Conservation (phyloP, 371 early-diverging fungal species). For the Rhizopus arrhizus region DNA sequence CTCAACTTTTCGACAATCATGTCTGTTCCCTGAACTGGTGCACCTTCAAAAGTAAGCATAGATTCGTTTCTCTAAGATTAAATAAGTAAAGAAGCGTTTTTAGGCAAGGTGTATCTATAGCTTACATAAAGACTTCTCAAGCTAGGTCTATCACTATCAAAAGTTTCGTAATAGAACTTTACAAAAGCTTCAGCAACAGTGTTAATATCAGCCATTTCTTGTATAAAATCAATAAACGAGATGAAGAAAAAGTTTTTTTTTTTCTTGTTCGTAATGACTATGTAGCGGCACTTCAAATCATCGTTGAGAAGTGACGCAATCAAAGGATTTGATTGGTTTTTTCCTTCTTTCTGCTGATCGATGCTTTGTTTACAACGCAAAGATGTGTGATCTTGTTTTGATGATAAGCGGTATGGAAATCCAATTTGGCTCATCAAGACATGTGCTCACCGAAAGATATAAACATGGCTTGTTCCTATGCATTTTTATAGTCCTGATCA, state of each 20-base stretch:
- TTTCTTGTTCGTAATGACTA: not conserved
- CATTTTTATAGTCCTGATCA: too few species aligned
- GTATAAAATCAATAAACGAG: not conserved
- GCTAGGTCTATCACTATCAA: slow-evolving; percentile 66
- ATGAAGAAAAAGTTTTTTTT: slow-evolving; percentile 10
- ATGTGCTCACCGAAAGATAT: too few species aligned
- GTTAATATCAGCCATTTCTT: slow-evolving; percentile 32
- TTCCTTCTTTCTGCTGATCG: too few species aligned
- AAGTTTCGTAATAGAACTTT: slow-evolving; percentile 83
- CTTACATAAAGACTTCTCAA: slow-evolving; percentile 86
- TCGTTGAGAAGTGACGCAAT: not conserved
- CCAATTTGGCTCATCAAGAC: too few species aligned
- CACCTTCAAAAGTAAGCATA: slow-evolving; percentile 87
- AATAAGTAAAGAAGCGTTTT: slow-evolving; percentile 1
- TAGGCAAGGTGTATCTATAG: not conserved
- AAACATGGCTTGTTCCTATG: too few species aligned
- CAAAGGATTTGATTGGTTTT: slow-evolving; percentile 7
- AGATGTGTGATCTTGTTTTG: too few species aligned
- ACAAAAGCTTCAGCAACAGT: slow-evolving; percentile 73
- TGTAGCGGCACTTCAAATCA: too few species aligned
- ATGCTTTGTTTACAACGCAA: too few species aligned
- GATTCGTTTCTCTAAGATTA: slow-evolving; percentile 67
- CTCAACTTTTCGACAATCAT: slow-evolving; percentile 77
- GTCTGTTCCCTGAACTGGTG: slow-evolving; percentile 57
- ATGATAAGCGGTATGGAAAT: too few species aligned